A percentile compares a stretch with the other conserved stretches of the same genome.
Conservation (phyloP, 2,329 filamentous ascomycete species). For the Ceratocystis colombiana region DNA sequence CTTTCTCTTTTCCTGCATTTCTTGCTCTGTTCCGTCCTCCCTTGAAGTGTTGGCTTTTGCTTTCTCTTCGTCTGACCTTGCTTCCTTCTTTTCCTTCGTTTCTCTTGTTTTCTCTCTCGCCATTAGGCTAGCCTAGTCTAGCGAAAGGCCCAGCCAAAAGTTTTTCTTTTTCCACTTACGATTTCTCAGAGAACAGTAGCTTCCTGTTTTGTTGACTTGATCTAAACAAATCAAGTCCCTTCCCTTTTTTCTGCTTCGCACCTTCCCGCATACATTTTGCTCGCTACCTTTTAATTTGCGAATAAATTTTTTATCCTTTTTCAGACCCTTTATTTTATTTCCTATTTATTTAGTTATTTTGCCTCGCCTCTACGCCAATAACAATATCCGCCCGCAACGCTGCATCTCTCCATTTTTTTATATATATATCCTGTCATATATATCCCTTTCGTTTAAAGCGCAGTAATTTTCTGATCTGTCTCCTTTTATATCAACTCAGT, state of each 20-base stretch:
- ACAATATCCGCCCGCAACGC: not conserved
- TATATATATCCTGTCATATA: slow-evolving; percentile 13
- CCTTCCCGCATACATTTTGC: slow-evolving; percentile 4
- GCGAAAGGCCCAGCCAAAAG: not conserved
- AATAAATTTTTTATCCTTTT: slow-evolving; percentile 6
- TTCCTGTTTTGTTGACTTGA: not conserved
- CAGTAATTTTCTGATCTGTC: slow-evolving; percentile 8
- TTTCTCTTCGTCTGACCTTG: not conserved
- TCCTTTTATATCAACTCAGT: slow-evolving; percentile 3
- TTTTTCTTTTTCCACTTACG: not conserved
- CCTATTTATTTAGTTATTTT: not conserved
- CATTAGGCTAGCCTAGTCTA: too few species aligned
- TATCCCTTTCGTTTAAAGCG: not conserved
- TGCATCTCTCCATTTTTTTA: slow-evolving; percentile 7
- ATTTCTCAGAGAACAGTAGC: not conserved
- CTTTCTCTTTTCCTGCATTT: not conserved
- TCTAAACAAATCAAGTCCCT: slow-evolving; percentile 5
- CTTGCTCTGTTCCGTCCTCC: not conserved
- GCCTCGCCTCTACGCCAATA: not conserved
- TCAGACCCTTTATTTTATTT: not conserved
- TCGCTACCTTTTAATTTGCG: not conserved
- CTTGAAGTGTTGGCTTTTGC: not conserved
- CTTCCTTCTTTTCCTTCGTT: slow-evolving; percentile 1
- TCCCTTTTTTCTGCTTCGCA: slow-evolving; percentile 11
- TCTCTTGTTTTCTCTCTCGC: not conserved